These are phyloP conservation scores for Begonia peltatifolia DNA, from an alignment of 306 rosid genomes.

Conservation along the genomic window DNA sequence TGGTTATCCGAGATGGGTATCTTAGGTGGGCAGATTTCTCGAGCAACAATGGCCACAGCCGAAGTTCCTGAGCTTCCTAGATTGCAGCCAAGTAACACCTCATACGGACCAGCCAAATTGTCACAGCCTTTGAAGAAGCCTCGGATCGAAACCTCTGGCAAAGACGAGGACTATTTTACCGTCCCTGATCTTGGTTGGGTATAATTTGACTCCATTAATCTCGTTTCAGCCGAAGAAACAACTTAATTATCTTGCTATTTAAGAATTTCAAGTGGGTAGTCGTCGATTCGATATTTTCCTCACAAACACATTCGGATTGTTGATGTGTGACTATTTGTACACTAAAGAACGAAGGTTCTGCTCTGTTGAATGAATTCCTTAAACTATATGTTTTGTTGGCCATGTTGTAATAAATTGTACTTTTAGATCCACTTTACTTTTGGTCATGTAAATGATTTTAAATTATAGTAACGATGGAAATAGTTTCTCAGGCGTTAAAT, in stretches of 20 bases:
- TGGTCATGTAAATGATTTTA: too few relatives aligned
- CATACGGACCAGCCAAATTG: slow-evolving; percentile 42
- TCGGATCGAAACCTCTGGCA: slow-evolving; percentile 40
- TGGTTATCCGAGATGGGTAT: slow-evolving; percentile 74
- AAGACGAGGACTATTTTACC: slow-evolving; percentile 67
- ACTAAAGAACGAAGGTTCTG: too few relatives aligned
- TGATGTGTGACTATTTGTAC: too few relatives aligned
- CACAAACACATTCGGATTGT: too few relatives aligned
- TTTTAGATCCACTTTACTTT: too few relatives aligned
- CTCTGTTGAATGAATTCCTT: too few relatives aligned
- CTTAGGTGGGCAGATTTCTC: slow-evolving; percentile 53
- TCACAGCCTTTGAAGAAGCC: slow-evolving; percentile 54
- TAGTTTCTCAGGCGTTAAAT: too few relatives aligned
- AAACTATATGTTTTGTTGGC: too few relatives aligned
- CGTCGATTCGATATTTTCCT: too few relatives aligned
- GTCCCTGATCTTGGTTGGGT: slow-evolving; percentile 85
- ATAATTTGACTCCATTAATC: not conserved
- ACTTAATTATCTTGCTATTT: not conserved
- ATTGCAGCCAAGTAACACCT: slow-evolving; percentile 28
- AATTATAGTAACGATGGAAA: too few relatives aligned
- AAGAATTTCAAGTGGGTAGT: too few relatives aligned
- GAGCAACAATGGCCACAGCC: slow-evolving; percentile 61
- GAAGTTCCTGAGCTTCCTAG: slow-evolving; percentile 87
- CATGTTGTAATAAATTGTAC: too few relatives aligned
- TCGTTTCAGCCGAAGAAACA: not conserved